Base-by-base conservation (phyloP, 2,329 filamentous ascomycete genomes). In the Xylariomycetidae sp. region DNA sequence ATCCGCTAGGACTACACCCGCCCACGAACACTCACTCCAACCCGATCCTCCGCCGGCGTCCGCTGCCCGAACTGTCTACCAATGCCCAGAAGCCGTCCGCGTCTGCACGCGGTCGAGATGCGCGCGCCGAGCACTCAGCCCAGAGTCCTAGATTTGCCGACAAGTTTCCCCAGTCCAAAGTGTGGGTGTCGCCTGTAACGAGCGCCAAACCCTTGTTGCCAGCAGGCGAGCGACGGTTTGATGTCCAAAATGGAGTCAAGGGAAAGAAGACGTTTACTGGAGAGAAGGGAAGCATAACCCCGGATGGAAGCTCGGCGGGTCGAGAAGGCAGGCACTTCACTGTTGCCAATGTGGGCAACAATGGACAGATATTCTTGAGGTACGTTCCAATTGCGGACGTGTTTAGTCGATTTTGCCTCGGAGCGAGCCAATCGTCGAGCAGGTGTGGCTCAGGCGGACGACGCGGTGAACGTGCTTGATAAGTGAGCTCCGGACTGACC, bases 301-400 rank as follows among this genome's bases (percentile, higher is more conserved):
- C 73, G 9, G 81, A 85, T 50, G 72, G 72, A 38, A 62, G 68
- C 37, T 74, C 77, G 29, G 74, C 68, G 34, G 72, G 74, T 20
- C 71, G 79, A 39, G 76, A 80, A 54, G 80, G 78, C 30, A 74
- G 81, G 34, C 79, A 85, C 50, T 89, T 90, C 55, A 79, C 82
- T 2, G 85, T 90, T 34, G 78, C 81, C 31, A 89, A 88, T 57
- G 84, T 90, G 39, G 84, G 84, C 16, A 85, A 87, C 54, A 87
- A 88, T 60, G 85, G 85, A 24, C 79, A 80, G 54, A 85, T 90
- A 58, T 90, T 87, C 59, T 57, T 90, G 46, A 84, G 82, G 82
- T 89, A 76, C 18, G 20, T 20, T 27, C 14, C 15, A 19, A 26
- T 5, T 15, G 28, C 13, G 8, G 13, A 6, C 9, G 10, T 32